Evolutionary conservation across 495 filamentous ascomycete species (phyloP).

Genomic region (Penicillium crystallinum): DNA sequence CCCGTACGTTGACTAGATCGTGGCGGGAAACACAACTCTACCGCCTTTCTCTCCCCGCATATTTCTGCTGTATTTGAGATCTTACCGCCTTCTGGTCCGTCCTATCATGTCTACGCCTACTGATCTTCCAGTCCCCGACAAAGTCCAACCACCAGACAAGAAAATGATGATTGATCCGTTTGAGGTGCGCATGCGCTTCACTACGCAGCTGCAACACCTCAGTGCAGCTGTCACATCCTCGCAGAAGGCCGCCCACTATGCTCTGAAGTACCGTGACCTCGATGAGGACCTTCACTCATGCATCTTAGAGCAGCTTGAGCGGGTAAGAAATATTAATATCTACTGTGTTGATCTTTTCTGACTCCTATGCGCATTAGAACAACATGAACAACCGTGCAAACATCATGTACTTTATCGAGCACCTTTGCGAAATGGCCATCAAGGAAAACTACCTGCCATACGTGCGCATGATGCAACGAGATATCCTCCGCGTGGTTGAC

Average conservation of each 20-base stretch:
- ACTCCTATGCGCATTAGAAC: constrained; percentile 48
- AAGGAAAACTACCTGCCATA: constrained; percentile 71
- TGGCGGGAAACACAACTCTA: neutral
- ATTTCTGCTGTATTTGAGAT: neutral
- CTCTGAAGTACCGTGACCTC: constrained; percentile 84
- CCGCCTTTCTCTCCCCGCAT: neutral
- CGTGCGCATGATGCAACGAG: constrained; percentile 88
- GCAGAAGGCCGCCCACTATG: constrained; percentile 91
- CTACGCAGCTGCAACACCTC: constrained; percentile 75
- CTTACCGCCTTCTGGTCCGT: neutral
- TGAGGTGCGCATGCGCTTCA: constrained; percentile 97
- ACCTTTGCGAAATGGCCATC: constrained; percentile 80
- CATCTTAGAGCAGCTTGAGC: constrained; percentile 91
- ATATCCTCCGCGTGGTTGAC: constrained; percentile 85
- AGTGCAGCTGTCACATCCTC: constrained; percentile 84
- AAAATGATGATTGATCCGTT: constrained; percentile 84
- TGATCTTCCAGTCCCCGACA: neutral
- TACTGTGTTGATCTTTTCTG: neutral
- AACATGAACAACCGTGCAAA: constrained; percentile 97
- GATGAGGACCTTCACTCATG: constrained; percentile 96
- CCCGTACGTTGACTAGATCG: no score
- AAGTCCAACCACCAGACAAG: constrained; percentile 2
- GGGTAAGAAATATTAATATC: constrained; percentile 41
- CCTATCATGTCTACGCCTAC: constrained; percentile 3
- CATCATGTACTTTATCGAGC: constrained; percentile 98